These are phyloP conservation scores for Raphanus raphanistrum DNA, from an alignment of 345 rosid species.

Conservation along the genomic window DNA sequence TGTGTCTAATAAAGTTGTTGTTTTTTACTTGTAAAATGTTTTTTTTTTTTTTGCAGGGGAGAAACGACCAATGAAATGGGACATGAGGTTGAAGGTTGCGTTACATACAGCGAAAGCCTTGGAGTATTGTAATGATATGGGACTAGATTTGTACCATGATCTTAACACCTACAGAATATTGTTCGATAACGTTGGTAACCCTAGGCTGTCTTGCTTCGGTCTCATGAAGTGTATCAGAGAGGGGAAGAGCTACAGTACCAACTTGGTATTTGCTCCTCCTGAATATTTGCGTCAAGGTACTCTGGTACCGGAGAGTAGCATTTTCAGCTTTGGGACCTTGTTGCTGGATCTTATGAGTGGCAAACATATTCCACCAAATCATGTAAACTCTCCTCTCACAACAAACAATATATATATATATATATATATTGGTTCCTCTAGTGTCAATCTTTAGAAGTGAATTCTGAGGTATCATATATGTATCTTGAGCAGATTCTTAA, in stretches of 20 bases:
- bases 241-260: constrained; percentile 94
- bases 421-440: background rate
- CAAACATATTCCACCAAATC: constrained; percentile 97
- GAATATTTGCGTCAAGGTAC: constrained; percentile 89
- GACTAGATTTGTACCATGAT: constrained; percentile 88
- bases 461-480: constrained; percentile 6
- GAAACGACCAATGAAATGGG: constrained; percentile 96
- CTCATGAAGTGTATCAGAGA: constrained; percentile 94
- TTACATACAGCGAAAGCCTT: constrained; percentile 76
- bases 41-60: constrained; percentile 69
- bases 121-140: constrained; percentile 80
- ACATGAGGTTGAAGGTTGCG: constrained; percentile 90
- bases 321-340: constrained; percentile 95
- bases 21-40: background rate
- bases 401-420: constrained; percentile 3
- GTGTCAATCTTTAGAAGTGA: no score
- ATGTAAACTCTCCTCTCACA: constrained; percentile 54
- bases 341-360: constrained; percentile 95
- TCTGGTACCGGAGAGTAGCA: constrained; percentile 62
- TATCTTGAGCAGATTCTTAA: background rate
- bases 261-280: constrained; percentile 97
- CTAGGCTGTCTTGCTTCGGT: constrained; percentile 87
- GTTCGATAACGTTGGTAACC: constrained; percentile 93
- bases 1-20: background rate
- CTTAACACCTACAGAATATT: constrained; percentile 89